These are phyloP conservation scores for Microstroma glucosiphilum DNA, from an alignment of 1,284 basidiomycete species.

Conservation along the genomic window DNA sequence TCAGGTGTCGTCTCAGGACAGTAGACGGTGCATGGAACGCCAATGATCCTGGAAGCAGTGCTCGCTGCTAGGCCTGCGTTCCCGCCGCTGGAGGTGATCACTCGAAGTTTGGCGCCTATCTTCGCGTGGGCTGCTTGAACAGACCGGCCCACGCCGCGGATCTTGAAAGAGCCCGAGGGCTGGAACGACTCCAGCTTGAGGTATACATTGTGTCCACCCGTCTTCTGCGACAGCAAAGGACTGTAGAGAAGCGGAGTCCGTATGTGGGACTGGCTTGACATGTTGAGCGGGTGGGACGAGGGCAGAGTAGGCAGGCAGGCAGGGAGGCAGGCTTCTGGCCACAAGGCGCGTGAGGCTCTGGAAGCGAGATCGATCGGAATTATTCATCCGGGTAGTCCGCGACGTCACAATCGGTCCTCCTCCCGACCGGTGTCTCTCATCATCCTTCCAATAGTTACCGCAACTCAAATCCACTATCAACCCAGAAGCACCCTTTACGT, in stretches of 20 bases:
- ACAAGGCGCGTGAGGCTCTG: too few species aligned
- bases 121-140: conserved; percentile 17
- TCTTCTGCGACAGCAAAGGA: conserved; percentile 9
- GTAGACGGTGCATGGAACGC: conserved; percentile 14
- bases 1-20: conserved; percentile 23
- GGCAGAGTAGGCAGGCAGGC: too few species aligned
- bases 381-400: too few species aligned
- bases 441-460: neutral
- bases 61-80: conserved; percentile 48
- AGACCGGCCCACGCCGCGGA: conserved; percentile 35
- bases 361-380: too few species aligned
- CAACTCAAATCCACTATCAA: too few species aligned
- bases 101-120: conserved; percentile 23
- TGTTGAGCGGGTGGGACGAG: too few species aligned
- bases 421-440: neutral
- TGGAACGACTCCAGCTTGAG: conserved; percentile 48
- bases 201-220: conserved; percentile 29
- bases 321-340: too few species aligned
- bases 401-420: too few species aligned
- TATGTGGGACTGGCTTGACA: conserved; percentile 8
- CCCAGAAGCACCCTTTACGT: too few species aligned
- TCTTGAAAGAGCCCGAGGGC: conserved; percentile 47
- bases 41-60: conserved; percentile 28
- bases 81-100: conserved; percentile 44
- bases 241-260: conserved; percentile 18